Conservation (phyloP, 768 basidiomycete genomes). For the Lactarius indigo region DNA sequence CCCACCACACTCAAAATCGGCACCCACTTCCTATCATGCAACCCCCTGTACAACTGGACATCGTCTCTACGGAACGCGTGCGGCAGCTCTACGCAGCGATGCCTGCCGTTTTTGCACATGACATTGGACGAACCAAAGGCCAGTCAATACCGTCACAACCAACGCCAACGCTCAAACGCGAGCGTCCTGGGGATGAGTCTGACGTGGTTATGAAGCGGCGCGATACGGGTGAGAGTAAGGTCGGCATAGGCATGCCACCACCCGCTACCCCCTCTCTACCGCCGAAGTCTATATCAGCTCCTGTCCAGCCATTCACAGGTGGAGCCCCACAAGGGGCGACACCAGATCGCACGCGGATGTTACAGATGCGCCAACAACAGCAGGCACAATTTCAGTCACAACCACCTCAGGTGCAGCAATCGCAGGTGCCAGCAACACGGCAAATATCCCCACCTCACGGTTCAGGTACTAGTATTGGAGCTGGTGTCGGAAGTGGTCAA, state of each 20-base stretch:
- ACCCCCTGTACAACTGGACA: slow-evolving; percentile 49
- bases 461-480: slow-evolving; percentile 4
- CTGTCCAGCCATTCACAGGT: slow-evolving; percentile 8
- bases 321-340: slow-evolving; percentile 2
- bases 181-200: slow-evolving; percentile 49
- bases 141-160: slow-evolving; percentile 27
- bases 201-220: slow-evolving; percentile 58
- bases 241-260: slow-evolving; percentile 33
- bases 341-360: slow-evolving; percentile 11
- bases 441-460: slow-evolving; percentile 23
- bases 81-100: slow-evolving; percentile 61
- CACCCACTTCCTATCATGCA: slow-evolving; percentile 56
- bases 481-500: background rate
- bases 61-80: slow-evolving; percentile 53
- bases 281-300: slow-evolving; percentile 10
- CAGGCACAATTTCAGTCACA: slow-evolving; percentile 18
- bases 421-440: slow-evolving; percentile 10
- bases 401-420: slow-evolving; percentile 4
- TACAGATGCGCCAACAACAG: slow-evolving; percentile 23
- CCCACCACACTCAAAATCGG: slow-evolving; percentile 27
- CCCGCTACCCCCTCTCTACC: slow-evolving; percentile 13
- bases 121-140: slow-evolving; percentile 31
- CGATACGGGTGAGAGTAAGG: slow-evolving; percentile 63
- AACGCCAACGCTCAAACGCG: slow-evolving; percentile 53
- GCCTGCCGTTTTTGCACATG: slow-evolving; percentile 56